A percentile compares a stretch with the other conserved stretches of the same genome.
Evolutionary conservation across 768 basidiomycete genomes (phyloP).

Genomic region (Amanita exitialis): DNA sequence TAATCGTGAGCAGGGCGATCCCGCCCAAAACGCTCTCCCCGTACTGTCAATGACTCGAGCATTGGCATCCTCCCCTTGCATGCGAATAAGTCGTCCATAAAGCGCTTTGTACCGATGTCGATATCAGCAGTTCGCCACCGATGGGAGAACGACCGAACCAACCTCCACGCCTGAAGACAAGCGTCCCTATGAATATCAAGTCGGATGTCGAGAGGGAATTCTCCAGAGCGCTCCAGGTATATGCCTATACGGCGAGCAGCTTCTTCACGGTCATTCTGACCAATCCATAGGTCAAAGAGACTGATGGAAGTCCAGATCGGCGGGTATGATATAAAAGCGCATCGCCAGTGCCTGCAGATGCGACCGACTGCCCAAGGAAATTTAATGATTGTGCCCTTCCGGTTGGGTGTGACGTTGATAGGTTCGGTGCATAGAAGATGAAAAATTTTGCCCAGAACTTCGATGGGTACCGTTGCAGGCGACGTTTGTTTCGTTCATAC

Average conservation of each 20-base stretch:
- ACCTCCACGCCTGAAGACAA: not conserved
- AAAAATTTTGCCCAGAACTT: not conserved
- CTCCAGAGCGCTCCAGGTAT: not conserved
- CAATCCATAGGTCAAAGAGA: not conserved
- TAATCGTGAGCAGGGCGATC: not conserved
- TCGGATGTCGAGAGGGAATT: not conserved
- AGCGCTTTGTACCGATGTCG: not conserved
- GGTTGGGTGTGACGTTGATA: not conserved
- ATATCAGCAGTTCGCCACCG: not conserved
- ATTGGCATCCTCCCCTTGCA: not conserved
- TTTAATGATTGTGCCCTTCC: not conserved
- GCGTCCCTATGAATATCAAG: not conserved
- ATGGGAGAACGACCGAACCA: not conserved
- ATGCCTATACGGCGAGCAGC: not conserved
- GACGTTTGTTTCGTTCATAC: slow-evolving; percentile 53
- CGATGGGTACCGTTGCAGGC: slow-evolving; percentile 7
- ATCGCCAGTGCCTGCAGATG: not conserved
- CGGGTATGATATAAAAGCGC: not conserved
- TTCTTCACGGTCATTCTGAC: not conserved
- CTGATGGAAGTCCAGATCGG: not conserved
- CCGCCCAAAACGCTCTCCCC: not conserved
- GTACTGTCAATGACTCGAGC: not conserved
- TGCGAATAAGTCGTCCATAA: not conserved
- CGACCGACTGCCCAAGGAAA: not conserved
- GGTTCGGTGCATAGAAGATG: not conserved